These are phyloP conservation scores for Smithsoniella earleae DNA, from an alignment of 163 green algal genomes.

Conservation along the genomic window DNA sequence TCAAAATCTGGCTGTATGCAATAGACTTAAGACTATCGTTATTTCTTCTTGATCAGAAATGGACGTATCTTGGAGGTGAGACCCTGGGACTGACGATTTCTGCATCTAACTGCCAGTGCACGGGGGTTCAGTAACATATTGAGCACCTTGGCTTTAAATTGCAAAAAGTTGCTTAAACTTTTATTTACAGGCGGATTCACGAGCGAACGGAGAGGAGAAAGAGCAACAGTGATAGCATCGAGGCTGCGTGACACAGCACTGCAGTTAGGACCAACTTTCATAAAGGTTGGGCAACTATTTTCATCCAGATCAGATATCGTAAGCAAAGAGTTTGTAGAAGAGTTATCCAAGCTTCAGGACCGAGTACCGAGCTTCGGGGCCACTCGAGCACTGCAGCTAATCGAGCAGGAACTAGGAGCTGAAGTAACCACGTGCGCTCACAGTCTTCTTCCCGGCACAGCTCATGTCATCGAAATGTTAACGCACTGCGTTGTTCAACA, in stretches of 20 bases:
- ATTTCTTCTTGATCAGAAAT: conserved; percentile 41
- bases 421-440: neutral
- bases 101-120: too few relatives aligned
- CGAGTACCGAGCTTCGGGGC: conserved; percentile 39
- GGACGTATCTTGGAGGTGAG: conserved; percentile 38
- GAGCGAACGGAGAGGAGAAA: conserved; percentile 31
- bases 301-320: conserved; percentile 42
- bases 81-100: too few relatives aligned
- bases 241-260: conserved; percentile 41
- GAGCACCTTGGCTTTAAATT: too few relatives aligned
- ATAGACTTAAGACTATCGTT: conserved; percentile 23
- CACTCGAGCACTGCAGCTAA: conserved; percentile 28
- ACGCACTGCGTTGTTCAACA: too few relatives aligned
- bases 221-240: conserved; percentile 32
- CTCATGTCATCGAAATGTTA: too few relatives aligned
- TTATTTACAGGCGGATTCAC: neutral
- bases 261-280: conserved; percentile 46
- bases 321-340: conserved; percentile 40
- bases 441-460: neutral
- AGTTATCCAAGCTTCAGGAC: conserved; percentile 44
- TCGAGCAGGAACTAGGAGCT: conserved; percentile 41
- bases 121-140: too few relatives aligned
- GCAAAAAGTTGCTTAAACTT: too few relatives aligned
- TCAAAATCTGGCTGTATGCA: conserved; percentile 11
- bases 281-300: conserved; percentile 45